phyloP scores from a whole-genome alignment of 2,329 filamentous ascomycete species.

The Pseudocercospora ulei region DNA sequence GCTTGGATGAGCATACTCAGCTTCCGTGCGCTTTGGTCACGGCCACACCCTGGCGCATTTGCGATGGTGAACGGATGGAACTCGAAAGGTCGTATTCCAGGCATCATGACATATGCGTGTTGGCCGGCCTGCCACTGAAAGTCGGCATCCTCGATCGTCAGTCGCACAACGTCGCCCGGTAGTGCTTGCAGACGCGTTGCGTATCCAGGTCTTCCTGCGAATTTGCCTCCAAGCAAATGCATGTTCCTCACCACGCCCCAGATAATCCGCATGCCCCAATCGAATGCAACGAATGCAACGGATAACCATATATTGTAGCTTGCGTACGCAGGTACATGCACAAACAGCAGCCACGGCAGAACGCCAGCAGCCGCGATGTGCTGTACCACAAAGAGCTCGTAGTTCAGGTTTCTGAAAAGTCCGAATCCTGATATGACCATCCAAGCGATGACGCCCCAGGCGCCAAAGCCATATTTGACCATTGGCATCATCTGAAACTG shows the following conservation, averaged over 20 bases:
- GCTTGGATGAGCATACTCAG: slow-evolving; percentile 29
- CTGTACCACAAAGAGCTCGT: slow-evolving; percentile 48
- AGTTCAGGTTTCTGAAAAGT: slow-evolving; percentile 43
- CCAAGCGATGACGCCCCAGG: slow-evolving; percentile 46
- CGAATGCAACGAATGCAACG: slow-evolving; percentile 29
- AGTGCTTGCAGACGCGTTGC: slow-evolving; percentile 36
- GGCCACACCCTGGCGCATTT: slow-evolving; percentile 38
- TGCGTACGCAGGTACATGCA: slow-evolving; percentile 39
- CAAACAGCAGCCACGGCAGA: slow-evolving; percentile 44
- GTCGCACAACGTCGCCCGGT: slow-evolving; percentile 47
- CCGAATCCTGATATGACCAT: slow-evolving; percentile 45
- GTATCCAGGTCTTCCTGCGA: slow-evolving; percentile 22
- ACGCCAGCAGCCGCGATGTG: slow-evolving; percentile 45
- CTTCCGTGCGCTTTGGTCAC: slow-evolving; percentile 38
- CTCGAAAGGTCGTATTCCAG: slow-evolving; percentile 48
- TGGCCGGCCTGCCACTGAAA: slow-evolving; percentile 54
- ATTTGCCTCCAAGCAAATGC: slow-evolving; percentile 20
- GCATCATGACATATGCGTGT: slow-evolving; percentile 52
- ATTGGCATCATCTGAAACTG: slow-evolving; percentile 44
- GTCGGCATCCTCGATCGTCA: slow-evolving; percentile 48
- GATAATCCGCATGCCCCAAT: slow-evolving; percentile 27
- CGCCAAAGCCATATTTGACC: slow-evolving; percentile 45
- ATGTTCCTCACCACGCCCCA: slow-evolving; percentile 27
- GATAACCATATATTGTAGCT: slow-evolving; percentile 29
- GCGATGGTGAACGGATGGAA: slow-evolving; percentile 56